Evolutionary conservation across 768 basidiomycete genomes (phyloP).

Genomic region (Pulveroboletus sp.): DNA sequence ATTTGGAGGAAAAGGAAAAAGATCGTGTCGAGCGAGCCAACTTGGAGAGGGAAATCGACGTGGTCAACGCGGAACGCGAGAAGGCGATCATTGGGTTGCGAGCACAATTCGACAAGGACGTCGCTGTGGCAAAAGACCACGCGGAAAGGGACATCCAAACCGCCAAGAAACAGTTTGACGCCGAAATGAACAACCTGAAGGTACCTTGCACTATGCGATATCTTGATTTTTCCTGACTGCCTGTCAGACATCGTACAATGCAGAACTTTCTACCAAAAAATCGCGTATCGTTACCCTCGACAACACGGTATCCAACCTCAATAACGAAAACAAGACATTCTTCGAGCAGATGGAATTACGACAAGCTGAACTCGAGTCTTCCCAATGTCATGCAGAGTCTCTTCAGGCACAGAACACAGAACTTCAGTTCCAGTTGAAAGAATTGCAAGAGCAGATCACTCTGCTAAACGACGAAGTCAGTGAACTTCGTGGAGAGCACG

Average conservation of each 20-base stretch:
- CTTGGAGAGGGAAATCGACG: conserved; percentile 63
- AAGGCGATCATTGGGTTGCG: conserved; percentile 55
- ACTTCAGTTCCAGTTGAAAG: conserved; percentile 80
- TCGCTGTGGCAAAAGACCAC: conserved; percentile 53
- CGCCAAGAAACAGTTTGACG: conserved; percentile 68
- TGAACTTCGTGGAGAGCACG: conserved; percentile 60
- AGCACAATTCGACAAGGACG: conserved; percentile 70
- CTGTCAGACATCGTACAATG: conserved; percentile 58
- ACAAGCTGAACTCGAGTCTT: conserved; percentile 87
- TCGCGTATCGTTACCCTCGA: conserved; percentile 69
- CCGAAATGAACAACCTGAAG: conserved; percentile 72
- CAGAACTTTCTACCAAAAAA: conserved; percentile 59
- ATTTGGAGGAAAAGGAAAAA: conserved; percentile 44
- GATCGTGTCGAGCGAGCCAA: conserved; percentile 45
- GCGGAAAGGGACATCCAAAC: conserved; percentile 71
- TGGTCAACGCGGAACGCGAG: conserved; percentile 58
- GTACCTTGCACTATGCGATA: conserved; percentile 34
- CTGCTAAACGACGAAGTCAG: conserved; percentile 68
- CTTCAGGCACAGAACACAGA: conserved; percentile 79
- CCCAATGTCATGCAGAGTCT: conserved; percentile 68
- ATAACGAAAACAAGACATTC: conserved; percentile 69
- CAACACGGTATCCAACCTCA: conserved; percentile 60
- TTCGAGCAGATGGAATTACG: conserved; percentile 86
- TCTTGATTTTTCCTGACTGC: conserved; percentile 13
- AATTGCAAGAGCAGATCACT: conserved; percentile 66